Base-by-base conservation (phyloP, 208 protist species). In the Trypanosomatidae sp. region DNA sequence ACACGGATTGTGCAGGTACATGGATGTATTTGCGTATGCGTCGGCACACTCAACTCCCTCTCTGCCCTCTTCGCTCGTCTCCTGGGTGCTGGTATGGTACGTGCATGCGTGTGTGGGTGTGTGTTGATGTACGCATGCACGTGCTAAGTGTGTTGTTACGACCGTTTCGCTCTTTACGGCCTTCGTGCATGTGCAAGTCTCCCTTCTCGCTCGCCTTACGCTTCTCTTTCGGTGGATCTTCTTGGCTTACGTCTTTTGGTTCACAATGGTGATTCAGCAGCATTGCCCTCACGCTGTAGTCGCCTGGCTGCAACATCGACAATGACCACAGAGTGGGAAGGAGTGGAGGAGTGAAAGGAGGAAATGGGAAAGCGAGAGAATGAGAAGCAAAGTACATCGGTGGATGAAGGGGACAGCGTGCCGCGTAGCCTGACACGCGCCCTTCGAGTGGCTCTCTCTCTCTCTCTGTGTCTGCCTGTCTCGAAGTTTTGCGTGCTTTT, bases 321-420 rank as follows among this genome's bases (percentile, higher is more conserved):
- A 52, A 5, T 22, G 39, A 6, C 8, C 39, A 41, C 19, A 22
- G 36, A 6, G 13, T 17, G 36, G 7, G 12, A 66, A 2, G 36
- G 36, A 65, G 36, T 39, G 36, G 22, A 41, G 59, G 36, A 39
- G 62, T 49, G 50, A 55, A 55, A 22, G 49, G n/a, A 53, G 22
- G 50, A n/a, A 28, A 55, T 55, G 50, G 50, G 17, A 55, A 55
- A 55, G 50, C 50, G 22, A 55, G 50, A 25, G 10, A 55, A 55
- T 12, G 22, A 25, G 9, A 55, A 28, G 50, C 50, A 9, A n/a
- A 6, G 50, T 19, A 12, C 50, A 55, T 13, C 50, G 50, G 62
- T 25, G 25, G 58, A 77, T 79, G 66, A 86, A 74, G 79, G 52
- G 49, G 67, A 74, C 62, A 13, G 79, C 77, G 50, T 70, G 71